These are phyloP conservation scores for Hippophae rhamnoides DNA, from an alignment of 306 rosid genomes.

Conservation along the genomic window DNA sequence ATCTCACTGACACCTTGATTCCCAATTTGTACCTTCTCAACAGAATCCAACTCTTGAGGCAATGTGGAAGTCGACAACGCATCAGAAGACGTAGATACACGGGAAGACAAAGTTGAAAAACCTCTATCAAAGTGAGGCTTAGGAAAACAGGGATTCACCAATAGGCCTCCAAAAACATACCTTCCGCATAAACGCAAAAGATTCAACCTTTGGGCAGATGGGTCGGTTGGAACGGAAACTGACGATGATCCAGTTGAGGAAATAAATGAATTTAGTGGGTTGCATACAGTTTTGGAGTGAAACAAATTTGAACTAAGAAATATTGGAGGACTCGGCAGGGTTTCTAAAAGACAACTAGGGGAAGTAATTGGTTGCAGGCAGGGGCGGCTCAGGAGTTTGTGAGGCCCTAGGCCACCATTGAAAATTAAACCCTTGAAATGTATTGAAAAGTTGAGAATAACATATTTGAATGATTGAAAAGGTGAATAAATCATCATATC, in stretches of 20 bases:
- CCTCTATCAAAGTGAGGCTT: constrained; percentile 6
- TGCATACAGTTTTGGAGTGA: constrained; percentile 10
- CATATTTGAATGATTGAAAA: too few relatives aligned
- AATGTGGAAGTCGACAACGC: constrained; percentile 2
- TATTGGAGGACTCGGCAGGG: neutral
- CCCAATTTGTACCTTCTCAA: neutral
- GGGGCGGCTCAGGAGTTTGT: neutral
- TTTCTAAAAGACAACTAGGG: neutral
- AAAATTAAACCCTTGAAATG: too few relatives aligned
- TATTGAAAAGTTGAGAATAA: too few relatives aligned
- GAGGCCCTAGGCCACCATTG: too few relatives aligned
- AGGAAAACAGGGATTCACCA: constrained; percentile 4
- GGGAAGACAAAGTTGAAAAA: constrained; percentile 15
- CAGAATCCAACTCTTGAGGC: neutral
- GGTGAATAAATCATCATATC: too few relatives aligned
- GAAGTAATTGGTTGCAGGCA: constrained; percentile 14
- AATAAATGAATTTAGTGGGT: constrained; percentile 9
- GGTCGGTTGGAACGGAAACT: constrained; percentile 6
- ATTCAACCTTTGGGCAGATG: constrained; percentile 15
- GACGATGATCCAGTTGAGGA: constrained; percentile 23
- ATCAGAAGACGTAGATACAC: neutral
- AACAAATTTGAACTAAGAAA: constrained; percentile 9
- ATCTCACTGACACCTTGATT: constrained; percentile 5
- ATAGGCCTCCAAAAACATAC: neutral
- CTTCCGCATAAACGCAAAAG: constrained; percentile 2